phyloP scores from a whole-genome alignment of 2,329 filamentous ascomycete species.

The Cordyceps farinosa region DNA sequence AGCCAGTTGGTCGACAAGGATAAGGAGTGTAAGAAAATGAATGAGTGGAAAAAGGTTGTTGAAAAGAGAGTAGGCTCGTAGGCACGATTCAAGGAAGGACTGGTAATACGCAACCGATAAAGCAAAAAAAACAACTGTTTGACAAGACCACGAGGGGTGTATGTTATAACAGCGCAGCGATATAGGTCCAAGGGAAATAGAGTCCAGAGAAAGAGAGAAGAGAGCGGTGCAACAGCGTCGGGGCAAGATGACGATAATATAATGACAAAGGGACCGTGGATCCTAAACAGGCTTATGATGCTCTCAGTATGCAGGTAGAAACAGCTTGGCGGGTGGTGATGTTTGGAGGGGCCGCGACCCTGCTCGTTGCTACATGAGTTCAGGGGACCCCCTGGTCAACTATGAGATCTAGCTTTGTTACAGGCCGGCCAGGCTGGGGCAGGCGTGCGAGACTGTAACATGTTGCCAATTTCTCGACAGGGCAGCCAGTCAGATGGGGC shows the following conservation, averaged over 20 bases:
- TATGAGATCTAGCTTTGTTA: constrained; percentile 29
- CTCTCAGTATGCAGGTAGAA: constrained; percentile 3
- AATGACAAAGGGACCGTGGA: constrained; percentile 7
- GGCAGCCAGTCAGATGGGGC: not conserved
- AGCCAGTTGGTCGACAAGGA: constrained; percentile 45
- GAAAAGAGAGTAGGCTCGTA: constrained; percentile 21
- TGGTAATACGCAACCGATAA: constrained; percentile 12
- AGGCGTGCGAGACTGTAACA: constrained; percentile 21
- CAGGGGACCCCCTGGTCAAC: constrained; percentile 16
- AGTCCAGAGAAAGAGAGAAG: not conserved
- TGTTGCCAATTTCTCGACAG: not conserved
- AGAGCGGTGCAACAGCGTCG: not conserved
- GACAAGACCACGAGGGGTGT: constrained; percentile 7
- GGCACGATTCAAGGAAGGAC: constrained; percentile 26
- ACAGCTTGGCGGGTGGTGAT: constrained; percentile 17
- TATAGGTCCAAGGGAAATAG: constrained; percentile 1
- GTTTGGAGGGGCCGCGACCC: constrained; percentile 16
- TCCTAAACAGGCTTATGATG: not conserved
- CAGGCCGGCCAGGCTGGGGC: constrained; percentile 22
- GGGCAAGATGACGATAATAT: constrained; percentile 14
- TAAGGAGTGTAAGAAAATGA: constrained; percentile 37
- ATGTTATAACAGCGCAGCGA: not conserved
- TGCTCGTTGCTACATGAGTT: constrained; percentile 8
- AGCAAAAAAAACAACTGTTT: constrained; percentile 8
- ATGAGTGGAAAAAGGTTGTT: constrained; percentile 38